Evolutionary conservation across 352 stramenopile genomes (phyloP), one percentile per base, ranked within the genome.

Genomic region (Phytopythium helicoides): DNA sequence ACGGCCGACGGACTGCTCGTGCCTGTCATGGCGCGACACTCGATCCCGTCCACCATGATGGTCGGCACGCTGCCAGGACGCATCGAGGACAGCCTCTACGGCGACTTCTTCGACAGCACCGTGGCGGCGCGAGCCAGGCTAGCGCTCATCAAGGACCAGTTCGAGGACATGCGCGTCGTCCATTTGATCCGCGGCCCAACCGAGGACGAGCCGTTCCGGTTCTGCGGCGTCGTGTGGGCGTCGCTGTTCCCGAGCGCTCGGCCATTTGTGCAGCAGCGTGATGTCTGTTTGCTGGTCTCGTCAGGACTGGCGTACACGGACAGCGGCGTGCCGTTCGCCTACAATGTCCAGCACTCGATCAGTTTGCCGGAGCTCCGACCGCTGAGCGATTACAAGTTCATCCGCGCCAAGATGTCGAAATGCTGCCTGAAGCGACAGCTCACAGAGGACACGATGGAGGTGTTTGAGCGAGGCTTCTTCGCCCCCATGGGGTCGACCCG

Each of bases 321-420:
- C 2, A 57, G 64, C 36, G 73, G 73, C 42, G 76, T 87, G 40
- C 63, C 56, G 12, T 64, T 87, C 44, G 71, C 68, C 3, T 75
- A 83, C 54, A 69, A 60, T 9, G 44, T 86, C 5, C 36, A 56
- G 8, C 78, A 89, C 55, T 85, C 78, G 19, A 67, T 89, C 40
- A 49, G 71, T 33, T 60, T 87, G n/a, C 62, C 59, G 1, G 71
- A 81, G 45, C 23, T 73, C 54, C 12, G 64, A 55, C 0, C 56
- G 61, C 3, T 69, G 66, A 28, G 36, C 60, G 28, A 66, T 61
- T 21, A 63, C 48, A 55, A 55, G 12, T 57, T 66, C 33, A 55
- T 80, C 14, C 71, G 66, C 28, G 73, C 58, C 19, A 80, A 82
- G 11, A 66, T 56, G 11, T 81, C 71, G 5, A 47, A 69, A 0